Base-by-base conservation (phyloP, 495 filamentous ascomycete genomes). In the Jackrogersella minutella region DNA sequence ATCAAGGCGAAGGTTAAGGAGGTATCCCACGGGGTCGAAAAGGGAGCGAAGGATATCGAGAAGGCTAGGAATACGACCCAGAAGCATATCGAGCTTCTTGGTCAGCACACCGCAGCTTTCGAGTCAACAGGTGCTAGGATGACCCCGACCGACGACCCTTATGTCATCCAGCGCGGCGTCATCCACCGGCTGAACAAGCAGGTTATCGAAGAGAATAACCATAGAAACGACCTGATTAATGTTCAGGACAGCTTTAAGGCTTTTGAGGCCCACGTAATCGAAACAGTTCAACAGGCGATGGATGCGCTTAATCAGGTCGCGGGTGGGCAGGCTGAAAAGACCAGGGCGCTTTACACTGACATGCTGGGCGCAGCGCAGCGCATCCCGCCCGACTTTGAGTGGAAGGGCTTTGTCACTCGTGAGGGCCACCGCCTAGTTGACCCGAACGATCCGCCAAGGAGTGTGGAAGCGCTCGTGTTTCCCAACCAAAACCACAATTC, bases 1-100 rank as follows among this genome's bases (percentile, higher is more conserved):
- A 94, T 99, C 80, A 98, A 97, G 83, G 87, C 90, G 76, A 97
- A 97, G 80, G 81, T 85, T 33, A 98, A 97, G 82, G 92, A 96
- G 76, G 84, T 99, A 5, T 82, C 82, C 39, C 84, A 87, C 41
- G 92, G 93, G n/a, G 91, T 90, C n/a, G 86, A 86, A 56, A 97
- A 95, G 83, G 84, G 86, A 6, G 86, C 90, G 37, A 99, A 97
- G 78, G 87, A 89, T 16, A 93, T 98, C 24, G 91, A 96, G 47
- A 98, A 96, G 79, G 89, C 93, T 17, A 89, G 96, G 52, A 85
- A 86, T 65, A 74, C 79, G 9, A 97, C 94, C 1, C 95, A 98
- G 83, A 96, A 94, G 80, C 91, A 97, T 66, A 96, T 99, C 55
- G 94, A 99, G 77, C 86, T 96, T 24, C 86, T 98, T 0, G 93